Conservation (phyloP, 129 eudicot species). For the Centella asiatica region DNA sequence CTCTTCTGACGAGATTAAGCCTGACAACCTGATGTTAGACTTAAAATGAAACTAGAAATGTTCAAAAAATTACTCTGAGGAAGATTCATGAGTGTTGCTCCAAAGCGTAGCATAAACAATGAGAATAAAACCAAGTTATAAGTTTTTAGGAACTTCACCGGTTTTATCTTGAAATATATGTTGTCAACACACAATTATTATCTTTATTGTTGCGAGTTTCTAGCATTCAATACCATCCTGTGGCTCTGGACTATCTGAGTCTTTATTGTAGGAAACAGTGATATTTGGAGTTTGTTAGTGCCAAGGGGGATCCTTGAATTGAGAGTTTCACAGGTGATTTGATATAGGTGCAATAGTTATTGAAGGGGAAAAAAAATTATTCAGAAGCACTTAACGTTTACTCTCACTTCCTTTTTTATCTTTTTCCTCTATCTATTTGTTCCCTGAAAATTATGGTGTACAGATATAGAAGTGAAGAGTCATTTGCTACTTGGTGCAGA, state of each 20-base stretch:
- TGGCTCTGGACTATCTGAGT: neutral
- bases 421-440: neutral
- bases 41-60: neutral
- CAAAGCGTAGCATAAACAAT: neutral
- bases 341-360: no score
- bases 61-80: neutral
- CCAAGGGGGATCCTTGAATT: neutral
- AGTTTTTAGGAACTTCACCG: neutral
- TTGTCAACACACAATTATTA: neutral
- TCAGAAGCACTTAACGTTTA: neutral
- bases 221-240: neutral
- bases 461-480: neutral
- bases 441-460: neutral
- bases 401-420: neutral
- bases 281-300: neutral
- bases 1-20: neutral
- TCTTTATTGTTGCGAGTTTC: neutral
- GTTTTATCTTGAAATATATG: neutral
- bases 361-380: no score
- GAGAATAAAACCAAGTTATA: neutral
- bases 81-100: no score
- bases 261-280: neutral
- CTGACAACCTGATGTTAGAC: neutral
- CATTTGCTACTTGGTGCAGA: conserved; percentile 39
- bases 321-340: no score